phyloP scores from a whole-genome alignment of 106 monocot genomes.

The Agapanthus africanus region DNA sequence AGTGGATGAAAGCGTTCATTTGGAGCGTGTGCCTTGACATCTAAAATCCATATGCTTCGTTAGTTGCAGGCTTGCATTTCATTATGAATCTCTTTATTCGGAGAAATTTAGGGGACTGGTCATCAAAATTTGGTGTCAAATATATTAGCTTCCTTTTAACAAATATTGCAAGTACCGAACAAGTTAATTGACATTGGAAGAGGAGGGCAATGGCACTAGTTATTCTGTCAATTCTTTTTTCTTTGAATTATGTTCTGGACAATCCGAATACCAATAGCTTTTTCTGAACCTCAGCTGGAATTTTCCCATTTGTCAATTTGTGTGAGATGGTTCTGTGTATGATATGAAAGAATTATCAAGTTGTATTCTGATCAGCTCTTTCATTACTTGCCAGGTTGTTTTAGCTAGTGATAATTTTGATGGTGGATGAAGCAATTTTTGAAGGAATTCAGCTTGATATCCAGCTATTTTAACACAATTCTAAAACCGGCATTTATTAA shows the following conservation, averaged over 20 bases:
- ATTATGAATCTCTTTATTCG: too few species aligned
- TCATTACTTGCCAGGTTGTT: constrained; percentile 41
- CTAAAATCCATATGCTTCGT: too few species aligned
- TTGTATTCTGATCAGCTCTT: not conserved
- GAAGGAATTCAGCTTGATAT: constrained; percentile 55
- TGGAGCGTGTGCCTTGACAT: too few species aligned
- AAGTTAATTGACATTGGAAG: too few species aligned
- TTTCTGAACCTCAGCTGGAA: constrained; percentile 3
- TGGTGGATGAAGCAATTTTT: constrained; percentile 31
- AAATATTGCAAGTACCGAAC: too few species aligned
- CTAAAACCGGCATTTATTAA: constrained; percentile 60
- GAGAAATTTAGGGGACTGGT: too few species aligned
- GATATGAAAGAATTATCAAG: not conserved
- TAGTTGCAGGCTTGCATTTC: too few species aligned
- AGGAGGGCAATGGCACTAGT: not conserved
- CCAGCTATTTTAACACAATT: constrained; percentile 63
- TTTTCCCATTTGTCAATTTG: not conserved
- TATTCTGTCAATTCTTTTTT: not conserved
- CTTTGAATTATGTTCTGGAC: not conserved
- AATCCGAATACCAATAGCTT: not conserved
- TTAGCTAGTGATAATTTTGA: constrained; percentile 54
- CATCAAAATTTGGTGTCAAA: too few species aligned
- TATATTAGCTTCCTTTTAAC: too few species aligned
- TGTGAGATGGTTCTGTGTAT: not conserved
- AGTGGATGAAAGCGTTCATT: too few species aligned